phyloP scores from a whole-genome alignment of 1,284 basidiomycete genomes.

The Rhodotorula sp. region DNA sequence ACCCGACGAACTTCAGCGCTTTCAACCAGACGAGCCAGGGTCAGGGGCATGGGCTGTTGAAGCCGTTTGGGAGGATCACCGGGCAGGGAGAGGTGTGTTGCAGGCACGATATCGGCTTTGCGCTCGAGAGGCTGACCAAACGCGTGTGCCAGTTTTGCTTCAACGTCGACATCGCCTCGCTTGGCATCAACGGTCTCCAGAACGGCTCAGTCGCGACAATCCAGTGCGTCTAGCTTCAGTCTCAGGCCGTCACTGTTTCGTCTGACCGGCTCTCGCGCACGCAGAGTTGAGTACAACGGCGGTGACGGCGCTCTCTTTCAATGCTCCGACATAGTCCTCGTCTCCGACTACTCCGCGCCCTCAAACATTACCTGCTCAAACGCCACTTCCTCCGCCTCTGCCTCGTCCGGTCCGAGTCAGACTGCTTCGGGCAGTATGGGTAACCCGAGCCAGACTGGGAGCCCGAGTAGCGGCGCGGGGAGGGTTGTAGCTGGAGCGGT shows the following conservation, averaged over 20 bases:
- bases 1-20: constrained; percentile 60
- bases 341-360: constrained; percentile 54
- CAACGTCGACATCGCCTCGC: constrained; percentile 28
- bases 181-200: constrained; percentile 9
- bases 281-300: constrained; percentile 61
- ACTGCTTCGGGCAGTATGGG: neutral
- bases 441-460: neutral
- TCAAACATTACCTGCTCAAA: constrained; percentile 55
- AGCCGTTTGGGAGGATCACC: constrained; percentile 42
- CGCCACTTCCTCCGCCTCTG: constrained; percentile 11
- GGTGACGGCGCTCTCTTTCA: constrained; percentile 57
- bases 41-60: constrained; percentile 13
- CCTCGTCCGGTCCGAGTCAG: constrained; percentile 13
- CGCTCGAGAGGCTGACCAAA: neutral
- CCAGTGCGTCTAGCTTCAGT: constrained; percentile 36
- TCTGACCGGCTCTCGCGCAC: neutral
- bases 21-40: constrained; percentile 55
- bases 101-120: too few species aligned
- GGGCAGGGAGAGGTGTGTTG: constrained; percentile 24
- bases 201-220: constrained; percentile 36
- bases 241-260: neutral
- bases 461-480: neutral
- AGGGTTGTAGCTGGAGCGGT: neutral
- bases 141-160: constrained; percentile 30
- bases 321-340: constrained; percentile 58